Percentiles rank a stretch among this genome's conserved stretches.
Conservation (phyloP, 345 rosid species). For the Trapa incisa region DNA sequence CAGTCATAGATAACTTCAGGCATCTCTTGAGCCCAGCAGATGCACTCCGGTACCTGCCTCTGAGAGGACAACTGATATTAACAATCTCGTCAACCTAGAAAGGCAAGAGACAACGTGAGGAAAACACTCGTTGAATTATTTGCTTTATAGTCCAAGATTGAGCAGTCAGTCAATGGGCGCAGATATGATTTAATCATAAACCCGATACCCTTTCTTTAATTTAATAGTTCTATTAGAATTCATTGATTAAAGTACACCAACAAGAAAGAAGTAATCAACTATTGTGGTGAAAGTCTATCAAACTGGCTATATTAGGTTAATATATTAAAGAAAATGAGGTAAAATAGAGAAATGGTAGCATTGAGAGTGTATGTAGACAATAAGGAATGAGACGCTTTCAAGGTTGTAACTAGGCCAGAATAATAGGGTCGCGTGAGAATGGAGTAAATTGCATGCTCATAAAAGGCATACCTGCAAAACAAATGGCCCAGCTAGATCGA, state of each 20-base stretch:
- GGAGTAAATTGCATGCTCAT: not conserved
- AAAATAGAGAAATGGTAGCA: not conserved
- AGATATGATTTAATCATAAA: no score
- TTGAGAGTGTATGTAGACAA: not conserved
- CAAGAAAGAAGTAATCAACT: not conserved
- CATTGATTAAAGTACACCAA: not conserved
- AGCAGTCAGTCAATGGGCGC: not conserved
- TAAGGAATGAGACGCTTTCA: not conserved
- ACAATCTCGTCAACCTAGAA: conserved; percentile 90
- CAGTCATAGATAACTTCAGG: conserved; percentile 83
- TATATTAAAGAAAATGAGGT: not conserved
- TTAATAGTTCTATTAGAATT: no score
- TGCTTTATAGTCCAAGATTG: not conserved
- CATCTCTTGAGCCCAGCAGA: conserved; percentile 74
- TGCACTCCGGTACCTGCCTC: conserved; percentile 58
- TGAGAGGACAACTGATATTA: conserved; percentile 60
- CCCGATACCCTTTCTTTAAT: not conserved
- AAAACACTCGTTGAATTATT: not conserved
- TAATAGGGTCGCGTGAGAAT: not conserved
- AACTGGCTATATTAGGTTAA: not conserved
- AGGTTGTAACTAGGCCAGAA: not conserved
- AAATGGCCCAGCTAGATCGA: conserved; percentile 72
- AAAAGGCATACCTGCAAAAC: conserved; percentile 54
- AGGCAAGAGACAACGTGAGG: conserved; percentile 8
- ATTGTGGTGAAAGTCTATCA: not conserved